Base-by-base conservation (phyloP, 2,329 filamentous ascomycete genomes). In the Colletotrichum ledebouriae region DNA sequence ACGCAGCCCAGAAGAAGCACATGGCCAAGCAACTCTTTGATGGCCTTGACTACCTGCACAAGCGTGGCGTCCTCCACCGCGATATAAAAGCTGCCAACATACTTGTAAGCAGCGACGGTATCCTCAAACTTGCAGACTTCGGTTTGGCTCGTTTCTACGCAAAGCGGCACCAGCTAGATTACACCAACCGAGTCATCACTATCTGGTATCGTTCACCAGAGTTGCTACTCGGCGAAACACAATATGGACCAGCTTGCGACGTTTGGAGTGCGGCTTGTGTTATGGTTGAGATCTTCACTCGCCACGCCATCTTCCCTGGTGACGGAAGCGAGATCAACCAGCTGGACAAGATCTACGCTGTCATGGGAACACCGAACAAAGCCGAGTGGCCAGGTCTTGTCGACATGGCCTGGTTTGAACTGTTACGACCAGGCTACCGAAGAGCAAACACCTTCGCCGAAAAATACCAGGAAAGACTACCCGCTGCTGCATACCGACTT, bases 1-100 rank as follows among this genome's bases (percentile, higher is more conserved):
- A 96, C 42, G 83, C 89, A 4, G 89, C 91, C 0, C 94, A 98
- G 78, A 97, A 94, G 80, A 99, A 99, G 79, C 90, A 99, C 76
- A 86, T 99, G 39, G 94, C 94, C 1, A 92, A 90, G 76, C 96
- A 99, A 75, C 87, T 99, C 71, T 98, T 99, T 74, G 92, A 97
- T 76, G 95, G 94, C 0, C 85, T 99, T 4, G 93, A 97, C 76
- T 99, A 98, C 76, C 88, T 99, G 1, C 96, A 99, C 77, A 90
- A 91, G 53, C 88, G 94, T 41, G 94, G 96, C n/a, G 95, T 99
- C 12, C 84, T 99, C 3, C 96, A 99, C 79, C 92, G 96, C 69
- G 96, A 99, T 75, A 98, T 99, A 82, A 99, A 99, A 80, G 96
- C 96, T 2, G 96, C 96, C 65, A 99, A 99, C 75, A 98, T 98